Conservation (phyloP, 2,329 filamentous ascomycete species). For the Celoporthe dispersa region DNA sequence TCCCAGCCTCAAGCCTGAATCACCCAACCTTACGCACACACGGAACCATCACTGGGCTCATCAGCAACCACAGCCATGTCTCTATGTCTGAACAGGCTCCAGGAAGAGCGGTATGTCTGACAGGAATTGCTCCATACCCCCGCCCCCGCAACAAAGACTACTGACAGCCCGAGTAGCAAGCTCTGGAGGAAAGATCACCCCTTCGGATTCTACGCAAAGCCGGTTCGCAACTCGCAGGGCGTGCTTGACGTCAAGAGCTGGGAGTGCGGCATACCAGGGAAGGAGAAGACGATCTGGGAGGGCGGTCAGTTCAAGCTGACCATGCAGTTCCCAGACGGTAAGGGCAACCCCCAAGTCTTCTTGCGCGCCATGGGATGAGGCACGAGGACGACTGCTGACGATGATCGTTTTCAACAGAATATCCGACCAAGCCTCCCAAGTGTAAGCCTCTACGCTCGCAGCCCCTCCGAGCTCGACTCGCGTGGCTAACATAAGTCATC, state of each 20-base stretch:
- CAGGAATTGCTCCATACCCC: neutral
- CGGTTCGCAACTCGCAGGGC: slow-evolving; percentile 76
- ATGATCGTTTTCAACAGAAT: slow-evolving; percentile 63
- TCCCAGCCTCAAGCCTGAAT: neutral
- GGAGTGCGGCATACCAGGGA: slow-evolving; percentile 96
- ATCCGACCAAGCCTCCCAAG: slow-evolving; percentile 97
- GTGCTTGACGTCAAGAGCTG: slow-evolving; percentile 91
- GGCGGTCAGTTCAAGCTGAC: slow-evolving; percentile 96
- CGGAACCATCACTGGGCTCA: neutral
- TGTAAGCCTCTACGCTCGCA: slow-evolving; percentile 64
- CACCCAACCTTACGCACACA: neutral
- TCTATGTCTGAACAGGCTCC: slow-evolving; percentile 83
- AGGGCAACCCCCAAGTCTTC: slow-evolving; percentile 40
- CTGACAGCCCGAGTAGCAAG: slow-evolving; percentile 63
- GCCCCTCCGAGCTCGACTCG: neutral
- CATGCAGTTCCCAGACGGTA: slow-evolving; percentile 91
- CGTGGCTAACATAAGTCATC: slow-evolving; percentile 11
- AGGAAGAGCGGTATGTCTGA: slow-evolving; percentile 77
- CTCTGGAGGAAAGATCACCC: slow-evolving; percentile 97
- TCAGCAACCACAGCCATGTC: slow-evolving; percentile 62
- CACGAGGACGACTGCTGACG: slow-evolving; percentile 29
- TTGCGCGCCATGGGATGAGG: neutral
- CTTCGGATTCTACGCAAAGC: slow-evolving; percentile 95
- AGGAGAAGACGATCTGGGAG: slow-evolving; percentile 96
- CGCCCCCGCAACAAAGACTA: neutral